Evolutionary conservation across 2,329 filamentous ascomycete genomes (phyloP), one percentile per base, ranked within the genome.

Genomic region (Monosporascus sp.): DNA sequence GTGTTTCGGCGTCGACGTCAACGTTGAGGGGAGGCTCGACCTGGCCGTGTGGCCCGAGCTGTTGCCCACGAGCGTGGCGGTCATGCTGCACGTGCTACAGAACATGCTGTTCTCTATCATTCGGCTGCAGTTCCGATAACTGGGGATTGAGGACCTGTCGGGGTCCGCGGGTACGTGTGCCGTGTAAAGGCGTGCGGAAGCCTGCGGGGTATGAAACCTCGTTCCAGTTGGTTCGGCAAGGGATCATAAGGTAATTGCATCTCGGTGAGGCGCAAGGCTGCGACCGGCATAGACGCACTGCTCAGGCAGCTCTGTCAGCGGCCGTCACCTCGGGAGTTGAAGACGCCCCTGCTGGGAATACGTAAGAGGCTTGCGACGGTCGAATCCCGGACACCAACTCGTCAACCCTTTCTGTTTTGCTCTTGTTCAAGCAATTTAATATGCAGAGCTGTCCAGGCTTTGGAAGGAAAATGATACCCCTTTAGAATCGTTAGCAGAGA

Each of bases 21-120:
- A 83, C 19, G 73, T 81, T 41, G 85, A 88, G 71, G 85, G 83
- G 26, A 83, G 81, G 69, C 72, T 81, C 56, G 85, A 88, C 68
- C 71, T 88, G 59, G 79, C 78, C 7, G 80, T 83, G 52, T 87
- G 84, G 82, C 84, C 85, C 2, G 85, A 87, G 72, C 69, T 88
- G 62, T 69, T 88, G 62, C 85, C 85, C 19, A 86, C 85, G 3
- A 82, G 81, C 52, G 81, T 85, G 20, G 82, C 81, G 22, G 84
- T 87, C 22, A 83, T 83, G 73, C 71, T 87, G 66, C 85, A 88
- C 62, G 85, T 87, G 49, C 65, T 87, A 69, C 85, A 88, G 71
- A 88, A 87, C 66, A 88, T 88, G 85, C 69, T 88, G 52, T 87
- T 88, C 70, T 84, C 82, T 46, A 87, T 88, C 62, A 81, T 87